Base-by-base conservation (phyloP, 2,329 filamentous ascomycete species). In the Peltaster fructicola region DNA sequence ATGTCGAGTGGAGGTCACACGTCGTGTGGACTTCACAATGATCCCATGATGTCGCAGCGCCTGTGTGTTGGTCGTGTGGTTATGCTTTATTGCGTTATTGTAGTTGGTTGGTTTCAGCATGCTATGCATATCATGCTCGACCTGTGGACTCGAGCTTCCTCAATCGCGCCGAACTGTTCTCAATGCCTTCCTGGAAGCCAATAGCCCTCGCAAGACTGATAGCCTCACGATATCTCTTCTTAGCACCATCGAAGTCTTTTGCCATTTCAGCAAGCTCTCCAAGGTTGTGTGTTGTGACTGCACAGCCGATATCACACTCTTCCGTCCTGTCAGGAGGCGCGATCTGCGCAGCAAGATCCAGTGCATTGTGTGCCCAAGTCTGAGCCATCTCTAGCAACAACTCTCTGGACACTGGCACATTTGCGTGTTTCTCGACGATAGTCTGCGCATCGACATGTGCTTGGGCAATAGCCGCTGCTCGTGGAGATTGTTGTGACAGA, bases 221-320 rank as follows among this genome's bases (percentile, higher is more conserved):
- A 7, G 77, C 74, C 45, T 90, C 67, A 26, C 62, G 54, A 43
- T 78, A 92, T 43, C 65, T 66, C 38, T 59, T 61, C 39, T 63
- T 62, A 2, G 85, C 82, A 36, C 76, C 63, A 4, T 56, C 55
- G 2, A 59, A 41, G 38, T 77, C 64, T 2, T 75, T 73, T 31
- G 72, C 53, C 65, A 88, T 73, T 36, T 77, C 70, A 1, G 78
- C 74, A 37, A 93, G 73, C 40, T 90, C 78, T 13, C 73, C 85
- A 26, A 92, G 65, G 45, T 90, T 91, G 49, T 80, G 77, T n/a
- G 78, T 70, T 6, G 84, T 77, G 5, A 75, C 76, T 3, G 75
- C 76, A 43, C 84, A 93, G 2, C 75, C 79, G 28, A 75, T 51
- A 46, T 91, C 81, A 43, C 85, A 93, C 43, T 91, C 80, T 24